Evolutionary conservation across 306 rosid species (phyloP), one percentile per base, ranked within the genome.

Genomic region (Citrullus colocynthis): DNA sequence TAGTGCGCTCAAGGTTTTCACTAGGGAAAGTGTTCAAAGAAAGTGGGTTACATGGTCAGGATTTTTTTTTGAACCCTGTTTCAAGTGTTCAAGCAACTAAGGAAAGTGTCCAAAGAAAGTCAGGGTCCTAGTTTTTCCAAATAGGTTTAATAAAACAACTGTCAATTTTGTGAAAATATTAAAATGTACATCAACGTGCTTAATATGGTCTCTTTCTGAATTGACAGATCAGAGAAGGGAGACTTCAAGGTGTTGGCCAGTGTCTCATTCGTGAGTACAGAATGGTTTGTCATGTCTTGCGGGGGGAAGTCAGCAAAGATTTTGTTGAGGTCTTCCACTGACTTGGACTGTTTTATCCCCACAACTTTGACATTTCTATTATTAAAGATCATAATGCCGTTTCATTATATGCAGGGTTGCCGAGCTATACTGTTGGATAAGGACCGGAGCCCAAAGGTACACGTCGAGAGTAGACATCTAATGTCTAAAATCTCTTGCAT

Each of bases 401-500:
- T 76, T 80, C 75, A 20, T 78, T 74, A 69, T 39, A 57, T 87
- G 85, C 89, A 95, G 99, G 97, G 99, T 78, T 92, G 96, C 79
- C 87, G 99, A 91, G 99, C 99, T 83, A 78, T 95, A 84, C 79
- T 95, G 78, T 64, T 89, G 80, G 99, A 92, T 78, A 92, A 95
- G 77, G 97, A 95, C 78, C 88, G 78, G 86, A 95, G 92, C 71
- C 99, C 99, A 4, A 92, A 92, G 98, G 98, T 93, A 80, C 41
- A 28, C 54, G 10, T n/a, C 2, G 36, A 24, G 18, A 4, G 32
- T 42, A 41, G 74, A 42, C 74, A 67, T 18, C 44, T 28, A 7
- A 44, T 9, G 65, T 37, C 30, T 52, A 3, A 54, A 9, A 21
- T 52, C 61, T 30, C 78, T 49, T 55, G 30, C 61, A 28, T 30